A percentile compares a stretch with the other conserved stretches of the same genome.
phyloP scores from a whole-genome alignment of 2,329 filamentous ascomycete genomes.

The Monosporascus sp. region DNA sequence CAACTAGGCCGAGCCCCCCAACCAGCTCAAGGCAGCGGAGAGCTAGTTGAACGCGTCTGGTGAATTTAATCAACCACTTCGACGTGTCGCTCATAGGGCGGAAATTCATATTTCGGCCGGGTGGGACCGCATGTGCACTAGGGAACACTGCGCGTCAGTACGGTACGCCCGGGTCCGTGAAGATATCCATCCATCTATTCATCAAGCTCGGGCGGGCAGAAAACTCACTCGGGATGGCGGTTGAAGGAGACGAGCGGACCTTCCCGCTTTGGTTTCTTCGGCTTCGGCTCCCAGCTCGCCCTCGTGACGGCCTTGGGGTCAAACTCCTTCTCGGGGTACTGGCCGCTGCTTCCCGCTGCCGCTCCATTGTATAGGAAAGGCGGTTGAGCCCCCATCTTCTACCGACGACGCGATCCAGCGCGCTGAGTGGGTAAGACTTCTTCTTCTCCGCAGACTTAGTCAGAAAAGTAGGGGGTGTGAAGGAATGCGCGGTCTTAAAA shows the following conservation, averaged over 20 bases:
- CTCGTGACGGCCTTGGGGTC: slow-evolving; percentile 83
- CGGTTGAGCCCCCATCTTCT: slow-evolving; percentile 22
- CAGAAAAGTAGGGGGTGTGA: background rate
- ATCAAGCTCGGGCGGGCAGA: too few relatives aligned
- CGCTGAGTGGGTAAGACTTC: slow-evolving; percentile 1
- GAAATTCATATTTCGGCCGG: slow-evolving; percentile 55
- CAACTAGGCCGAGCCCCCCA: slow-evolving; percentile 65
- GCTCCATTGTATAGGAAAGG: slow-evolving; percentile 24
- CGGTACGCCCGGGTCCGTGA: background rate
- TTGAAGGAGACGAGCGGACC: slow-evolving; percentile 81
- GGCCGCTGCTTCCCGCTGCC: slow-evolving; percentile 16
- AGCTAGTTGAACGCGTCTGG: slow-evolving; percentile 63
- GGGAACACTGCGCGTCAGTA: slow-evolving; percentile 4
- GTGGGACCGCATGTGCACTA: slow-evolving; percentile 58
- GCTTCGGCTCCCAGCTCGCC: slow-evolving; percentile 65
- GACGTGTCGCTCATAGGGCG: slow-evolving; percentile 63
- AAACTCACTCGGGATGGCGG: slow-evolving; percentile 73
- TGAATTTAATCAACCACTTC: slow-evolving; percentile 65
- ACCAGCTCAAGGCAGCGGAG: slow-evolving; percentile 64
- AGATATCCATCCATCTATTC: background rate
- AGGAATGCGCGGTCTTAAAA: background rate
- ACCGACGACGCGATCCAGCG: slow-evolving; percentile 12
- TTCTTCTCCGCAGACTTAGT: background rate
- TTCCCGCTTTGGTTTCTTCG: slow-evolving; percentile 58
- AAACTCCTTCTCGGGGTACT: slow-evolving; percentile 24